A percentile compares a stretch with the other conserved stretches of the same genome.
Evolutionary conservation across 1,284 basidiomycete genomes (phyloP).

Genomic region (Tilletia walkeri): DNA sequence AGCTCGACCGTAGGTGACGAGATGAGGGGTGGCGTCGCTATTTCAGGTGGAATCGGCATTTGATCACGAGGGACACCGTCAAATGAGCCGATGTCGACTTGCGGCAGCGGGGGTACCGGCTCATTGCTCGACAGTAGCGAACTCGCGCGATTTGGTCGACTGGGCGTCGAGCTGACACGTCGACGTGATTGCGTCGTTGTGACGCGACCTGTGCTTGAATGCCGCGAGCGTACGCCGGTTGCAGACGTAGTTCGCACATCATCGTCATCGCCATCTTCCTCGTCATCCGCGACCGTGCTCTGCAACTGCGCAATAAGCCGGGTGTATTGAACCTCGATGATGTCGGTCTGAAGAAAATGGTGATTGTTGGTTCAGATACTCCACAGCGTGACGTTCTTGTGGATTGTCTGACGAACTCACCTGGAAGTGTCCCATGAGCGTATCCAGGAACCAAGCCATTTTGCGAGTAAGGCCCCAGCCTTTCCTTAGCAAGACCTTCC

Average conservation of each 20-base stretch:
- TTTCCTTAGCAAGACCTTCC: conserved; percentile 65
- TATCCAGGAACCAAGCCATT: conserved; percentile 88
- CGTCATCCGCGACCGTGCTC: conserved; percentile 22
- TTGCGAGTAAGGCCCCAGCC: conserved; percentile 80
- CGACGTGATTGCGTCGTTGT: no score
- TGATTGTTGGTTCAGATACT: background rate
- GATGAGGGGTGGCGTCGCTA: no score
- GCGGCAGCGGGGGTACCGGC: no score
- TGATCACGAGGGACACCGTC: no score
- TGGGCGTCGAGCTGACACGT: no score
- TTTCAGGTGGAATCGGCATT: no score
- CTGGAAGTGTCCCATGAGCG: conserved; percentile 61
- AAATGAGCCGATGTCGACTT: no score
- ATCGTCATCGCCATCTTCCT: conserved; percentile 31
- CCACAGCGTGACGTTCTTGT: background rate
- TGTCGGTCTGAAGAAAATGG: conserved; percentile 75
- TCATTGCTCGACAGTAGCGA: no score
- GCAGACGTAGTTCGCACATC: conserved; percentile 3
- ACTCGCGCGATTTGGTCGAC: no score
- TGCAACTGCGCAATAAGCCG: conserved; percentile 65
- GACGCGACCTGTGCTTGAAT: no score
- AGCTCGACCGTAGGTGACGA: no score
- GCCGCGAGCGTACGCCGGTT: conserved; percentile 8
- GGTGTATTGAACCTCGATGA: conserved; percentile 78
- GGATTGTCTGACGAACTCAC: background rate